Conservation (phyloP, 331 rosid genomes). For the Rhamnella rubrinervis region DNA sequence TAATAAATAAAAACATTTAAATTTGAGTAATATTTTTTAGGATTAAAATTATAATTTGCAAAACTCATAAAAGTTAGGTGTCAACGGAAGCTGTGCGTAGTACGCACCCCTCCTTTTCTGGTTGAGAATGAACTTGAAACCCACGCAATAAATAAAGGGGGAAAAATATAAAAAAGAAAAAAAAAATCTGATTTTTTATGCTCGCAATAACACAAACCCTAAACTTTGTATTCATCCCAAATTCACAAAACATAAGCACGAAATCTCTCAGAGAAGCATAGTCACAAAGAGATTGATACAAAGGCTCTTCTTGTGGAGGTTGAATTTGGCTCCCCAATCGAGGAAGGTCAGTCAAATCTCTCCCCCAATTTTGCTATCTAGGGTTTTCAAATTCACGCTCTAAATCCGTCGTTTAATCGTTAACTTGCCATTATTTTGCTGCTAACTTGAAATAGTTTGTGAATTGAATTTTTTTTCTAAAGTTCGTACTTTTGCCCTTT, state of each 20-base stretch:
- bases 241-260: slow-evolving; percentile 5
- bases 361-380: slow-evolving; percentile 29
- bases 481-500: neutral
- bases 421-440: slow-evolving; percentile 2
- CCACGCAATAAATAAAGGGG: neutral
- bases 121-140: slow-evolving; percentile 1
- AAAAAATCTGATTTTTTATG: slow-evolving; percentile 4
- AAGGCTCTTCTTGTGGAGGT: neutral
- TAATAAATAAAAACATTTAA: too few relatives aligned
- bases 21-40: too few relatives aligned
- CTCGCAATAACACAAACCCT: slow-evolving; percentile 40
- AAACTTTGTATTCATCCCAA: slow-evolving; percentile 21
- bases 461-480: neutral
- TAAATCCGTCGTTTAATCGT: neutral
- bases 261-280: slow-evolving; percentile 16
- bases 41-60: too few relatives aligned
- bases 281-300: neutral
- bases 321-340: slow-evolving; percentile 3
- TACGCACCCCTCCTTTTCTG: slow-evolving; percentile 6
- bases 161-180: neutral
- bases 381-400: slow-evolving; percentile 23
- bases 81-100: neutral
- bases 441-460: neutral
- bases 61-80: neutral
- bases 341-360: slow-evolving; percentile 35